phyloP scores from a whole-genome alignment of 2,329 filamentous ascomycete species.

The Fusarium miscanthi region DNA sequence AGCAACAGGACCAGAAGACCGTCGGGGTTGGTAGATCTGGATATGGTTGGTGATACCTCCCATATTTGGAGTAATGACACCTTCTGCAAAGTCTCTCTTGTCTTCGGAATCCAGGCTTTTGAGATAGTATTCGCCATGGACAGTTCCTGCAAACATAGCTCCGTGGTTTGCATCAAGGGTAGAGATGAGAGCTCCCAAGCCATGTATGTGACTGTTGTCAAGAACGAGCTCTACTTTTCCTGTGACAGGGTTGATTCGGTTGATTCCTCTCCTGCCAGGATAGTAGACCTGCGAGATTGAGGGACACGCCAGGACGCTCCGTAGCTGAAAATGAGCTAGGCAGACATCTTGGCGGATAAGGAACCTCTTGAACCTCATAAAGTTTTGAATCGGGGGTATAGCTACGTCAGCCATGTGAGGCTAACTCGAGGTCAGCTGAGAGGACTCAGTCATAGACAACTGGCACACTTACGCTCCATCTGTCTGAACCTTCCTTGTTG shows the following conservation, averaged over 20 bases:
- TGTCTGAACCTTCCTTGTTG: conserved; percentile 61
- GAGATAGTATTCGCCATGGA: conserved; percentile 66
- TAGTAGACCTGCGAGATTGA: conserved; percentile 69
- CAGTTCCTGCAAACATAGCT: conserved; percentile 69
- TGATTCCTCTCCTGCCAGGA: conserved; percentile 61
- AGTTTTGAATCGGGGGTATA: conserved; percentile 58
- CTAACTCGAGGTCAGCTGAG: conserved; percentile 24
- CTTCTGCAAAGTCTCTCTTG: conserved; percentile 52
- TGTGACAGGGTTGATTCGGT: conserved; percentile 63
- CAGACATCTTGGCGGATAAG: conserved; percentile 64
- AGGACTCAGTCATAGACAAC: neutral
- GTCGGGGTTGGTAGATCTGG: conserved; percentile 66
- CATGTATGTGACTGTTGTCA: conserved; percentile 53
- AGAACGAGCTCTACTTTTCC: conserved; percentile 59
- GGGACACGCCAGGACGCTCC: conserved; percentile 69
- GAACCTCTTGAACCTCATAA: conserved; percentile 69
- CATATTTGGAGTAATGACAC: conserved; percentile 58
- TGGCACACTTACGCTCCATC: conserved; percentile 60
- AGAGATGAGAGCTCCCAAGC: conserved; percentile 57
- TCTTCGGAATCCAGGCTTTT: conserved; percentile 57
- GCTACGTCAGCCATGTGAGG: conserved; percentile 36
- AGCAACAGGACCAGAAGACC: conserved; percentile 63
- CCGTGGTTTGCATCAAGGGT: conserved; percentile 64
- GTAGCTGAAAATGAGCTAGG: conserved; percentile 74
- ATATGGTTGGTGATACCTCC: conserved; percentile 75